These are phyloP conservation scores for Adansonia madagascariensis DNA, from an alignment of 441 rosid genomes.

Conservation along the genomic window DNA sequence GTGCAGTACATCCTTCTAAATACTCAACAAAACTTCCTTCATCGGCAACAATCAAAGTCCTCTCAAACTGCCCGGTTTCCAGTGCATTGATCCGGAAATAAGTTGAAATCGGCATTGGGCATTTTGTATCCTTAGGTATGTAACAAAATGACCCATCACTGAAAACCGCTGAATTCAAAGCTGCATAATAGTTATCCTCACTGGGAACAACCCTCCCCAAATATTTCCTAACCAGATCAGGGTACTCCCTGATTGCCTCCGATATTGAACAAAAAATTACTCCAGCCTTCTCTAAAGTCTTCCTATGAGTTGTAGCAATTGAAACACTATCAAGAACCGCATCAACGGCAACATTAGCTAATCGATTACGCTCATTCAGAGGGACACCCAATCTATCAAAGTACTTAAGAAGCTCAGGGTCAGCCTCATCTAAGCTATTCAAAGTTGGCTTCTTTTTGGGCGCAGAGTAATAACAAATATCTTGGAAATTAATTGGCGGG, in stretches of 20 bases:
- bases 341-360: constrained; percentile 91
- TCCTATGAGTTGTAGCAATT: constrained; percentile 81
- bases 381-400: constrained; percentile 77
- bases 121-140: constrained; percentile 76
- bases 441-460: constrained; percentile 82
- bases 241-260: constrained; percentile 74
- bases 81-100: constrained; percentile 81
- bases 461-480: constrained; percentile 89
- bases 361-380: constrained; percentile 72
- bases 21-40: constrained; percentile 92
- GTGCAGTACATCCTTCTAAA: constrained; percentile 95
- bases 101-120: constrained; percentile 93
- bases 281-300: constrained; percentile 72
- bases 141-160: constrained; percentile 93
- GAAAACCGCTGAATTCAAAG: constrained; percentile 87
- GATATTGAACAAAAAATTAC: constrained; percentile 91
- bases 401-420: constrained; percentile 75
- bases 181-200: constrained; percentile 83
- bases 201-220: constrained; percentile 85
- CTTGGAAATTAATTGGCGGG: constrained; percentile 72
- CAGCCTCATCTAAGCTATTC: constrained; percentile 86
- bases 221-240: constrained; percentile 77
- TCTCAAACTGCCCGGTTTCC: constrained; percentile 98
- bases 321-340: constrained; percentile 93
- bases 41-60: constrained; percentile 93